Evolutionary conservation across 108 stramenopile genomes (phyloP), one percentile per base, ranked within the genome.

Genomic region (Pseudonitzschia pungens): DNA sequence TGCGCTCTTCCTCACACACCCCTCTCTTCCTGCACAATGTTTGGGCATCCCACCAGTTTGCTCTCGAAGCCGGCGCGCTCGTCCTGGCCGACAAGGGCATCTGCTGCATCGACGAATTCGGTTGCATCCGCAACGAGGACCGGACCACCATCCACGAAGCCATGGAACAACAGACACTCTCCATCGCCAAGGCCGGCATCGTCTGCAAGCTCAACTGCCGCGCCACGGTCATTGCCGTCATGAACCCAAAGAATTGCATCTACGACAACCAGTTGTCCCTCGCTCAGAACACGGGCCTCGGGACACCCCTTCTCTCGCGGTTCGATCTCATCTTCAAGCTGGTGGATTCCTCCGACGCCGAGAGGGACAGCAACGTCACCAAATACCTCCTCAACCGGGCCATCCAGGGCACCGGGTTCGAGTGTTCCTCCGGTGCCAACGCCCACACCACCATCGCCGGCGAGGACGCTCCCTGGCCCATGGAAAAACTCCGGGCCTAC

Each of bases 121-220:
- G 90, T 15, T 91, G 90, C 56, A 94, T 94, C 69, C 86, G 79
- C 28, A 82, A 86, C 43, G 84, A 88, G 72, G 92, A 97, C 77
- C 68, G 90, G 53, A 81, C 96, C 1, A 84, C 97, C 33, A 99
- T 99, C 67, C 99, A 98, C 72, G 99, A 99, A 74, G 99, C 99
- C 15, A 98, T 99, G 99, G 99, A 99, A 75, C 97, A 98, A 79
- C 99, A 99, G 77, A 97, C 97, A 7, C 71, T 98, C 16, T 88
- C 86, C 20, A 96, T 99, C 2, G 97, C 97, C 36, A 99, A 99
- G 77, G 99, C 97, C 5, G 99, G 99, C 0, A 92, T 99, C 42
- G 94, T 99, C 32, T 94, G 94, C 75, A 98, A 98, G 72, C 82
- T 99, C 50, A 96, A 97, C 75, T 89, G 95, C 29, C 78, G 96